Evolutionary conservation across 2,329 filamentous ascomycete genomes (phyloP), one percentile per base, ranked within the genome.

Genomic region (Fusarium tupiense): DNA sequence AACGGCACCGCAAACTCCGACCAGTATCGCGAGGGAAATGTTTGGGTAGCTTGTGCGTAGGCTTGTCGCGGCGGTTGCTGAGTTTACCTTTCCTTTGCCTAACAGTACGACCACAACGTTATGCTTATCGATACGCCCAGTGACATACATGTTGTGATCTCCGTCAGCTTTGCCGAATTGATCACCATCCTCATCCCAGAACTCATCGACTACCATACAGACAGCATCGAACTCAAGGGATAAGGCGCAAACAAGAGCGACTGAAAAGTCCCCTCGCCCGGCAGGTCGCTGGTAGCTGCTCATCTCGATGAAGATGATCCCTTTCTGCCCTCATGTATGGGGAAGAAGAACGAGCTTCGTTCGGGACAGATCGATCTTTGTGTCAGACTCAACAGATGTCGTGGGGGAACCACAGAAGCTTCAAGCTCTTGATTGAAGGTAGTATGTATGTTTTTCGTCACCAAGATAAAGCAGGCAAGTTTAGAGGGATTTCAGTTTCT

Each of bases 311-410:
- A 10, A 14, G 3, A 5, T 20, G 2, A 6, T n/a, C 6, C 4
- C 9, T 37, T 3, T 22, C 5, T 16, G 6, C 5, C 5, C 6
- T 16, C 4, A 16, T 16, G 3, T 22, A 53, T 16, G 10, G 4
- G 13, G 7, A 24, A 3, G 3, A 4, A 33, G 22, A 4, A 0
- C 8, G 1, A 10, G 29, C 3, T n/a, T n/a, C 11, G 16, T 13
- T 50, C 3, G 11, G 3, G 11, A 13, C 5, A 2, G 11, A 16
- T n/a, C 29, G 0, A 0, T 7, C 13, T n/a, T 19, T 13, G 11
- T n/a, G 11, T 6, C 22, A 33, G 4, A 6, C 8, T n/a, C 3
- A 26, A 20, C 8, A 3, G 24, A 20, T 26, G 7, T 13, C 8
- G 24, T 46, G 12, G 44, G 10, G 6, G 12, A 26, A 14, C 24